Percentiles rank a stretch among this genome's conserved stretches.
Conservation (phyloP, 1,284 basidiomycete genomes). For the Pseudozyma flocculosa region DNA sequence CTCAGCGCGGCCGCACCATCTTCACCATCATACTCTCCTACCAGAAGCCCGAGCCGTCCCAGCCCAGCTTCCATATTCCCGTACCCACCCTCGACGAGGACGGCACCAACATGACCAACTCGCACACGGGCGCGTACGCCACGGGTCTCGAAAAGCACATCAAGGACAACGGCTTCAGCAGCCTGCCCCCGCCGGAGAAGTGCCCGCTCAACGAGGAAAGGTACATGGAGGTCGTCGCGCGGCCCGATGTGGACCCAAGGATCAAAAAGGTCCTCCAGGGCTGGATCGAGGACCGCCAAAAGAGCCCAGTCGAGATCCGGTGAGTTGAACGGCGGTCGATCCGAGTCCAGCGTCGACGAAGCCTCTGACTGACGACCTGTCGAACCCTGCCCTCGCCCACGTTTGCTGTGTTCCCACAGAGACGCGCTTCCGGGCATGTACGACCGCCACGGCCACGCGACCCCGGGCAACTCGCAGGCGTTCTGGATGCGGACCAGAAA, state of each 20-base stretch:
- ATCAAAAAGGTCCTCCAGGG: constrained; percentile 28
- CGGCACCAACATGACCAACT: constrained; percentile 10
- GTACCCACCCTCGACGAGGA: constrained; percentile 29
- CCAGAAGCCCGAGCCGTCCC: constrained; percentile 46
- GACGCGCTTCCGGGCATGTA: constrained; percentile 52
- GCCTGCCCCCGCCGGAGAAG: constrained; percentile 28
- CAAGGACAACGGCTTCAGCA: constrained; percentile 22
- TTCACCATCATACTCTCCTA: constrained; percentile 53
- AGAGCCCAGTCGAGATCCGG: constrained; percentile 51
- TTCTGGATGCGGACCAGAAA: constrained; percentile 52
- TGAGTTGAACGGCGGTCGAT: too few species aligned
- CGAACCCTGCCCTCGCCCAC: too few species aligned
- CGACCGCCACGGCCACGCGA: constrained; percentile 40
- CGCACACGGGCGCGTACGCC: constrained; percentile 26
- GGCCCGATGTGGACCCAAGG: constrained; percentile 11
- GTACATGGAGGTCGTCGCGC: constrained; percentile 31
- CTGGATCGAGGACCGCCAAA: constrained; percentile 40
- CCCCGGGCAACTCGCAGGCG: constrained; percentile 47
- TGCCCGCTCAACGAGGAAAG: constrained; percentile 42
- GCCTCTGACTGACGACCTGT: background rate
- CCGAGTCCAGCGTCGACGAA: too few species aligned
- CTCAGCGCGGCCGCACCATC: constrained; percentile 40
- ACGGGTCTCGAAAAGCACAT: constrained; percentile 13
- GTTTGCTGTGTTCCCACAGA: background rate
- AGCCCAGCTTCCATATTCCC: constrained; percentile 47